Evolutionary conservation across 2,329 filamentous ascomycete genomes (phyloP), one percentile per base, ranked within the genome.

Genomic region (Colletotrichum destructivum): DNA sequence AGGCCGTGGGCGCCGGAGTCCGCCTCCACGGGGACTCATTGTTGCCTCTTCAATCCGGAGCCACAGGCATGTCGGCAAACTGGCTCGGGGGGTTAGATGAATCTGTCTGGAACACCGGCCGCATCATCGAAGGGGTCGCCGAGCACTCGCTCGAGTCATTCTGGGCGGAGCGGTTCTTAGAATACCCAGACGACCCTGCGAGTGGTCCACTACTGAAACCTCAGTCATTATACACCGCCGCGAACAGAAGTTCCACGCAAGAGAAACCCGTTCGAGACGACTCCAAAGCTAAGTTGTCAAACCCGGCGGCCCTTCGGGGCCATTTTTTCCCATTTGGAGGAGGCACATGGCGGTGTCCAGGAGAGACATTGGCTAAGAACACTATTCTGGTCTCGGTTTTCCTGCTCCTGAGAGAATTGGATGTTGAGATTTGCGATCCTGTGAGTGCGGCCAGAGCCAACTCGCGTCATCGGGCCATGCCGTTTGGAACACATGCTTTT

Each of bases 141-240:
- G 49, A 57, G 26, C 47, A 73, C 16, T 35, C 74, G 12, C 49
- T 73, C 3, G 31, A 64, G 4, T 38, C 62, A 12, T 74, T 75
- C 23, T 75, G 74, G 74, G 64, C 74, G 1, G 74, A 75, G 49
- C 61, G 74, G 2, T 75, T 75, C 46, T 49, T 75, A 4, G 60
- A 62, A 11, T 74, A 75, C 42, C 64, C 72, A 4, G 72, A 72
- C 6, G 69, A 75, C 23, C 71, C 71, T 2, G 3, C n/a, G 1
- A 75, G 74, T 51, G 74, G 73, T 5, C 74, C 74, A 7, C 18
- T 74, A 1, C 70, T 57, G 12, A 42, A 16, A 12, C 18, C 23
- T 8, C 15, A 12, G 16, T 54, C 2, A 18, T 11, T 9, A 9
- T 4, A 15, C n/a, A 4, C n/a, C n/a, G n/a, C 15, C n/a, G 15